Base-by-base conservation (phyloP, 495 filamentous ascomycete genomes). In the Xylaria flabelliformis region DNA sequence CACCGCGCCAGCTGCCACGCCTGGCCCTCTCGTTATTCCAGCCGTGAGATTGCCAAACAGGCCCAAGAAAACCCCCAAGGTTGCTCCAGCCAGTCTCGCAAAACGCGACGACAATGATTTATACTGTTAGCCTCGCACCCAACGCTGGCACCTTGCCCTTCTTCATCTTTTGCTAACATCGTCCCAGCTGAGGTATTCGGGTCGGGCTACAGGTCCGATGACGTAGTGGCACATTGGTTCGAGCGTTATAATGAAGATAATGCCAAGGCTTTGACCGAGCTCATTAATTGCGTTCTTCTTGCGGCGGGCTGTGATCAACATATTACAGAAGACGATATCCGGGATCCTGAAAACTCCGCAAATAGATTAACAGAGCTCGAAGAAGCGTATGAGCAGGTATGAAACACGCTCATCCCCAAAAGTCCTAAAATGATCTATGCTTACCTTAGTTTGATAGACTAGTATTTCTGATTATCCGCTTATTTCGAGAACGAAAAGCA, bases 401-500 rank as follows among this genome's bases (percentile, higher is more conserved):
- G 85, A 79, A 36, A 41, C 26, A 21, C 46, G 41, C 21, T 24
- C 67, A 12, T 61, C 13, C 9, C 29, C 55, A 5, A 36, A 67
- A 67, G 39, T 19, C 32, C 39, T 44, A 26, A 10, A 42, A 66
- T 19, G 9, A 24, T 46, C 44, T 41, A 70, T 80, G 69, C 84
- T 81, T 70, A 81, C 63, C 17, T 51, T 70, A 1, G 0, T 9
- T 39, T 15, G 59, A 36, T 71, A 92, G 81, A 89, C 92, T 80
- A 90, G 90, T 53, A 90, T 94, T 53, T 89, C 92, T 21, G 97
- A 98, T 34, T 99, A 98, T 76, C 97, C 96, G n/a, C 87, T 99
- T 19, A 91, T 97, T 26, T 93, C 94, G 12, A 93, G 90, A 79
- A 85, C 87, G 17, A 94, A 91, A 78, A 88, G 86, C 51, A 90